These are phyloP conservation scores for Pythium apleroticum DNA, from an alignment of 352 stramenopile species.

Conservation along the genomic window DNA sequence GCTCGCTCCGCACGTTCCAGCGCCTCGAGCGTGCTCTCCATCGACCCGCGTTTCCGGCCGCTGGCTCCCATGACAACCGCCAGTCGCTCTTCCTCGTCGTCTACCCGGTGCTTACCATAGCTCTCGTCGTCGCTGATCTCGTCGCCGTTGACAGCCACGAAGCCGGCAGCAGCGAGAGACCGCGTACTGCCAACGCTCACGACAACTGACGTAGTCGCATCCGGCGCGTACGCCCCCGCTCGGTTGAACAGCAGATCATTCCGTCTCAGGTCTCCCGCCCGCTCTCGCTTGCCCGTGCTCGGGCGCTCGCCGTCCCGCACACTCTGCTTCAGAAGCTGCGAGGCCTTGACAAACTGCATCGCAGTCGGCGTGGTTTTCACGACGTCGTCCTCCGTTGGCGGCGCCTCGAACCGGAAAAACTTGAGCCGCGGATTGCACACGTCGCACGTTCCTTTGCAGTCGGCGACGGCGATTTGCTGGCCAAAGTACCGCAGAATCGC, in stretches of 20 bases:
- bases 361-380: neutral
- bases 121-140: constrained; percentile 38
- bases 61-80: constrained; percentile 1
- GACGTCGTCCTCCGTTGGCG: neutral
- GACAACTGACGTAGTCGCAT: constrained; percentile 50
- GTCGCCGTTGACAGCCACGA: constrained; percentile 58
- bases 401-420: constrained; percentile 46
- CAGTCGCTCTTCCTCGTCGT: neutral
- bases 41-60: constrained; percentile 15
- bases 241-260: constrained; percentile 46
- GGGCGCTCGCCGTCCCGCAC: constrained; percentile 25
- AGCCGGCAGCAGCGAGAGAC: constrained; percentile 42
- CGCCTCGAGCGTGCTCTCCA: constrained; percentile 41
- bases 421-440: constrained; percentile 58
- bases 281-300: constrained; percentile 17
- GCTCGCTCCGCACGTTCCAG: constrained; percentile 44
- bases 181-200: constrained; percentile 31
- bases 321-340: constrained; percentile 2
- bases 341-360: constrained; percentile 20
- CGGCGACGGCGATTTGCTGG: constrained; percentile 40
- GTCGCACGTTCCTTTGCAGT: constrained; percentile 52
- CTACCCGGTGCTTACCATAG: neutral
- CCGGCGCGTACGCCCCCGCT: constrained; percentile 44
- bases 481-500: constrained; percentile 58
- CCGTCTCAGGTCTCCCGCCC: constrained; percentile 37